Evolutionary conservation across 257 asterid species (phyloP).

Genomic region (Fraxinus excelsior): DNA sequence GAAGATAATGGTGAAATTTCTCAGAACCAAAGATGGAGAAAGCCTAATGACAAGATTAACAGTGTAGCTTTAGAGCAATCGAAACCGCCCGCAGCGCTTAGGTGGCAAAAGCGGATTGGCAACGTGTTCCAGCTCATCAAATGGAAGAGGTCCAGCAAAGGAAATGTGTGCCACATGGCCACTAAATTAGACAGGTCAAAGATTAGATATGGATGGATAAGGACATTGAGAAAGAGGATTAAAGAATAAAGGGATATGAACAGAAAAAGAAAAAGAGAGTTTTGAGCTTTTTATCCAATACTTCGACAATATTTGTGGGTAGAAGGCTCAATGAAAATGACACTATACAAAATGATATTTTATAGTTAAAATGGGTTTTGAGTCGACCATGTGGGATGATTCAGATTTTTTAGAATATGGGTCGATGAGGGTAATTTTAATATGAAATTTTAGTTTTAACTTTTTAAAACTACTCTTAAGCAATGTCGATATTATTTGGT

Average conservation of each 20-base stretch:
- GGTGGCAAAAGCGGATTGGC: conserved; percentile 52
- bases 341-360: not conserved
- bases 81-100: conserved; percentile 29
- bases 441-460: not conserved
- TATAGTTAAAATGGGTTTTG: conserved; percentile 1
- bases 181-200: conserved; percentile 37
- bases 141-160: conserved; percentile 35
- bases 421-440: not conserved
- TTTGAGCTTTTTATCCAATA: conserved; percentile 20
- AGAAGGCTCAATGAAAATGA: not conserved
- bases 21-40: conserved; percentile 17
- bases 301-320: conserved; percentile 4
- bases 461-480: not conserved
- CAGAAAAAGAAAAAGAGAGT: conserved; percentile 7
- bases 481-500: not conserved
- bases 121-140: conserved; percentile 41
- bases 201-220: conserved; percentile 48
- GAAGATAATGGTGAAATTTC: conserved; percentile 38
- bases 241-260: conserved; percentile 31
- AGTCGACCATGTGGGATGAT: not conserved
- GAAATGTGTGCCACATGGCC: conserved; percentile 33
- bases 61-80: conserved; percentile 29
- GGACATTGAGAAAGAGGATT: conserved; percentile 40
- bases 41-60: not conserved
- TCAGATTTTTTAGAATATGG: not conserved